A percentile compares a stretch with the other conserved stretches of the same genome.
phyloP scores from a whole-genome alignment of 192 early-diverging fungal species.

The Linnemannia elongata region DNA sequence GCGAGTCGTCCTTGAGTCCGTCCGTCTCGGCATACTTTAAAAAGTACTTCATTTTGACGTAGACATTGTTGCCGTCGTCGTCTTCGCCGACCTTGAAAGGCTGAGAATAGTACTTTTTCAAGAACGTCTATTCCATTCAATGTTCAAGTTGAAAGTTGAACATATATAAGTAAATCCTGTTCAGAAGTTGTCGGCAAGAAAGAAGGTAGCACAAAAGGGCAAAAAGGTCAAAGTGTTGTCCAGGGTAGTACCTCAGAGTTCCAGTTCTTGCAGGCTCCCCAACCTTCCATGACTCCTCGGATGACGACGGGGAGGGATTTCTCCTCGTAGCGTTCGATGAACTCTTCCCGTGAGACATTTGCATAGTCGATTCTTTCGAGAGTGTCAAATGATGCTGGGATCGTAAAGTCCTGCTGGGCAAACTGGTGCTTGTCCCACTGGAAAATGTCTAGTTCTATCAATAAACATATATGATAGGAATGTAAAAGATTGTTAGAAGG shows the following conservation, averaged over 20 bases:
- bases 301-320: conserved; percentile 73
- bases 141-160: background rate
- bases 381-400: conserved; percentile 61
- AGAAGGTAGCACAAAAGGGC: background rate
- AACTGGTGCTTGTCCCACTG: conserved; percentile 70
- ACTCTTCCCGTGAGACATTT: conserved; percentile 67
- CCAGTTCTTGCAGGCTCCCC: conserved; percentile 72
- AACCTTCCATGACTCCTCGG: conserved; percentile 64
- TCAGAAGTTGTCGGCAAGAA: background rate
- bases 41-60: conserved; percentile 74
- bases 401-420: conserved; percentile 64
- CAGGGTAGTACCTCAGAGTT: conserved; percentile 55
- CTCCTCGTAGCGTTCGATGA: conserved; percentile 68
- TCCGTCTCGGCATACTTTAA: conserved; percentile 65
- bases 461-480: background rate
- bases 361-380: conserved; percentile 69
- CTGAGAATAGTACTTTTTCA: conserved; percentile 68
- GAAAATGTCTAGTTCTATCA: conserved; percentile 73
- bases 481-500: too few species aligned
- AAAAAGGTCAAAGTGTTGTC: background rate
- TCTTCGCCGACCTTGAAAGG: conserved; percentile 88
- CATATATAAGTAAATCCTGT: background rate
- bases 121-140: conserved; percentile 48
- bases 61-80: conserved; percentile 77
- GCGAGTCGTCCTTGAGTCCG: conserved; percentile 74